Percentiles rank a stretch among this genome's conserved stretches.
Conservation (phyloP, 1,139 yeast genomes). For the Blastobotrys niveus region DNA sequence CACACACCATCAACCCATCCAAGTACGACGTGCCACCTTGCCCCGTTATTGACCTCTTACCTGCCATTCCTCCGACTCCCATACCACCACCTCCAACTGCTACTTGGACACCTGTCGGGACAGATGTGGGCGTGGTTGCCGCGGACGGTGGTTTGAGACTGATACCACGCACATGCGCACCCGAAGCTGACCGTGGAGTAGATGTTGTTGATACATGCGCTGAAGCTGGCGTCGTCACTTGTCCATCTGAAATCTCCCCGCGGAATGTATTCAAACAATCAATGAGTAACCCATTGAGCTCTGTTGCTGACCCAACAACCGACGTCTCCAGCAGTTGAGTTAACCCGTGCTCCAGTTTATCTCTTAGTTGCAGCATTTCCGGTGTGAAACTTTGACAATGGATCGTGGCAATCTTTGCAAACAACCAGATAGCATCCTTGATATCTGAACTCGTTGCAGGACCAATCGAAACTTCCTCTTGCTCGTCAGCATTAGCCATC, state of each 20-base stretch:
- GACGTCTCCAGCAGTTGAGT: slow-evolving; percentile 38
- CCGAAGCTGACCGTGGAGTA: no score
- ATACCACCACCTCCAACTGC: no score
- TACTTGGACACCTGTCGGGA: no score
- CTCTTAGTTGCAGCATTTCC: slow-evolving; percentile 29
- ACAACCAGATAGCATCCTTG: slow-evolving; percentile 35
- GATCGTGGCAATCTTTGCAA: slow-evolving; percentile 54
- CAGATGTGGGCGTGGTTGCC: no score
- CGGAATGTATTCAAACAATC: slow-evolving; percentile 27
- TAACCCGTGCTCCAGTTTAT: slow-evolving; percentile 39
- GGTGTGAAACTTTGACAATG: slow-evolving; percentile 34
- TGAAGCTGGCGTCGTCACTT: slow-evolving; percentile 11
- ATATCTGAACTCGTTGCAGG: slow-evolving; percentile 23
- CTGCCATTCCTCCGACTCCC: no score
- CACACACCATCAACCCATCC: slow-evolving; percentile 33
- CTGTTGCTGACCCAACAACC: slow-evolving; percentile 19
- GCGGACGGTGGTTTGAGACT: no score
- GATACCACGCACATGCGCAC: no score
- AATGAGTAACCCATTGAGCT: slow-evolving; percentile 24
- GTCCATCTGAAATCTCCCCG: slow-evolving; percentile 23
- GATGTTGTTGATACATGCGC: no score
- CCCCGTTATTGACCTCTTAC: neutral
- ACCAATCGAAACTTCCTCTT: no score
- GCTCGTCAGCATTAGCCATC: slow-evolving; percentile 1
- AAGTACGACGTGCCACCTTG: slow-evolving; percentile 19